phyloP scores from a whole-genome alignment of 306 rosid genomes.

The Astragalus membranaceus region DNA sequence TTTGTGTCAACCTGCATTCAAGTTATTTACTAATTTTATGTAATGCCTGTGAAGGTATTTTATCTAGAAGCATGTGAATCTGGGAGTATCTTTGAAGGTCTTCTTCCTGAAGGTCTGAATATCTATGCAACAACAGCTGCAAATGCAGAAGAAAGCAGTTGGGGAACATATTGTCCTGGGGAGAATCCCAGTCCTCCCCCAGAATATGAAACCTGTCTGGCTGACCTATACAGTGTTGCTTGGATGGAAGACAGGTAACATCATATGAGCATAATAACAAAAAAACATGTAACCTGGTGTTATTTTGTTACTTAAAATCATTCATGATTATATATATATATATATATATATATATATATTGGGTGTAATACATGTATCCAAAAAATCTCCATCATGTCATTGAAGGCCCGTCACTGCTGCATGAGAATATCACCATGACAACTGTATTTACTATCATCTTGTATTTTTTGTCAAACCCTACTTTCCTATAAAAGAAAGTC shows the following conservation, averaged over 20 bases:
- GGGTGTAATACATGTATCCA: background rate
- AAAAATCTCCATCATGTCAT: background rate
- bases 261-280: background rate
- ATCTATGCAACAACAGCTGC: slow-evolving; percentile 87
- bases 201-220: slow-evolving; percentile 83
- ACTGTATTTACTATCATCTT: slow-evolving; percentile 4
- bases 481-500: background rate
- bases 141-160: slow-evolving; percentile 86
- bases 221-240: slow-evolving; percentile 85
- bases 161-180: slow-evolving; percentile 96
- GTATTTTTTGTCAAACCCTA: background rate
- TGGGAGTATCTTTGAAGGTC: slow-evolving; percentile 90
- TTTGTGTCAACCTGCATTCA: background rate
- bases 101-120: slow-evolving; percentile 76
- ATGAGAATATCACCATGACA: background rate
- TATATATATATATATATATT: background rate
- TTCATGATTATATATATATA: background rate
- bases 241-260: slow-evolving; percentile 96
- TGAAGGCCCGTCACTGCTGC: slow-evolving; percentile 3
- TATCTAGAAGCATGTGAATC: slow-evolving; percentile 97
- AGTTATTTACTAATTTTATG: slow-evolving; percentile 3
- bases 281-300: slow-evolving; percentile 23
- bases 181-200: slow-evolving; percentile 77
- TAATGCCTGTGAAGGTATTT: slow-evolving; percentile 54
- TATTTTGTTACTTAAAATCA: slow-evolving; percentile 13